Evolutionary conservation across 495 filamentous ascomycete species (phyloP).

Genomic region (Trypethelium eluteriae): DNA sequence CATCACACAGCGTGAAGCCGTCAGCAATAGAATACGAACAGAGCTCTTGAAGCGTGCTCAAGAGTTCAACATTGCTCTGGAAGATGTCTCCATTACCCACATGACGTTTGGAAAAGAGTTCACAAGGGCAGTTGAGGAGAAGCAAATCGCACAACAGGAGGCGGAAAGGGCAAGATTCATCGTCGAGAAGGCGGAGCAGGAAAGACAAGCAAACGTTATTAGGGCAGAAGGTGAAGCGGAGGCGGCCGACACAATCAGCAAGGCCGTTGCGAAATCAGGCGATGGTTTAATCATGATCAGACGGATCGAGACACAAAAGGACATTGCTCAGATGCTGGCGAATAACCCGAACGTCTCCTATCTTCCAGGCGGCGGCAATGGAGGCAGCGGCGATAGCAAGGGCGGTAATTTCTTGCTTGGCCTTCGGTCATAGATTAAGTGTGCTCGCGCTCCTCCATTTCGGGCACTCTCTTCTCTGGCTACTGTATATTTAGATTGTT

Average conservation of each 20-base stretch:
- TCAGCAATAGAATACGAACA: conserved; percentile 86
- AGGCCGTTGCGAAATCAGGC: conserved; percentile 83
- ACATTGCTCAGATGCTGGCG: conserved; percentile 86
- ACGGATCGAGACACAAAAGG: conserved; percentile 92
- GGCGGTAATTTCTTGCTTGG: conserved; percentile 60
- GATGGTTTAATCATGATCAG: conserved; percentile 92
- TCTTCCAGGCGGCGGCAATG: conserved; percentile 66
- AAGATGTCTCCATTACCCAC: conserved; percentile 99
- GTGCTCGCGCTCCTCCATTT: not conserved
- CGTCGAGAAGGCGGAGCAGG: conserved; percentile 98
- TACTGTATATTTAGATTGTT: not conserved
- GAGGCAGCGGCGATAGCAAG: conserved; percentile 43
- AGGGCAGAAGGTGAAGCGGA: conserved; percentile 95
- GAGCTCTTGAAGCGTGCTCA: conserved; percentile 92
- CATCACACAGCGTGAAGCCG: conserved; percentile 96
- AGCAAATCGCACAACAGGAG: conserved; percentile 99
- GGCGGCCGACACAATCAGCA: conserved; percentile 87
- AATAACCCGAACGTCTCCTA: conserved; percentile 94
- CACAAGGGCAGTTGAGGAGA: conserved; percentile 97
- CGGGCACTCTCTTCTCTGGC: conserved; percentile 6
- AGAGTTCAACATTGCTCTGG: conserved; percentile 98
- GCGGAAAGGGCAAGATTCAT: conserved; percentile 95
- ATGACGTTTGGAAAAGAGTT: conserved; percentile 99
- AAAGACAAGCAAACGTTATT: conserved; percentile 97
- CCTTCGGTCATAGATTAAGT: conserved; percentile 38